Evolutionary conservation across 306 rosid species (phyloP).

Genomic region (Fagus crenata): DNA sequence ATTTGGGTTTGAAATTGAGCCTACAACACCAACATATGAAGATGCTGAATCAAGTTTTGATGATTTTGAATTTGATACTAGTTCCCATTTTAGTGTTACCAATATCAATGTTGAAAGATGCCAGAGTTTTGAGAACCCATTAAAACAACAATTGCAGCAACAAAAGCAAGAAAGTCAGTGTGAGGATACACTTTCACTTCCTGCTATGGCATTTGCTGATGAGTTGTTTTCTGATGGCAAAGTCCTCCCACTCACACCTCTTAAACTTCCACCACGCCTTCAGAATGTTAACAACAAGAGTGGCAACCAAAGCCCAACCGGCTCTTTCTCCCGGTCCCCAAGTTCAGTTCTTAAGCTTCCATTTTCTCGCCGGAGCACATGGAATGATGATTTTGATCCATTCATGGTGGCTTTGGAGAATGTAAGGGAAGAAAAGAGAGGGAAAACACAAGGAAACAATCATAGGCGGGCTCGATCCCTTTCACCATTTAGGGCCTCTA

Average conservation of each 20-base stretch:
- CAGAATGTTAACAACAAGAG: conserved; percentile 16
- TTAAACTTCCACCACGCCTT: conserved; percentile 85
- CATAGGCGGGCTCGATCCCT: conserved; percentile 46
- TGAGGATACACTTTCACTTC: conserved; percentile 35
- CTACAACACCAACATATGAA: conserved; percentile 43
- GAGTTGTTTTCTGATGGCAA: conserved; percentile 74
- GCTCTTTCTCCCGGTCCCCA: conserved; percentile 49
- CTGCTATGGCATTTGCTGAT: conserved; percentile 74
- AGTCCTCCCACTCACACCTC: conserved; percentile 64
- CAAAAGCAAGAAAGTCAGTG: conserved; percentile 8
- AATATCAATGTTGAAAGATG: conserved; percentile 8
- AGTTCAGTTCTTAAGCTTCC: conserved; percentile 38
- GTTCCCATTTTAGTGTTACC: conserved; percentile 36
- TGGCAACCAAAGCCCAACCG: conserved; percentile 26
- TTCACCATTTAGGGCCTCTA: conserved; percentile 36
- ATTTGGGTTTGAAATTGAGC: conserved; percentile 35
- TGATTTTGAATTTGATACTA: conserved; percentile 67
- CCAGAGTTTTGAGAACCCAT: conserved; percentile 16
- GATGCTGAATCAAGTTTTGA: conserved; percentile 45
- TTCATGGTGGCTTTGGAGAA: conserved; percentile 68
- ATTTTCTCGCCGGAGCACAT: conserved; percentile 35
- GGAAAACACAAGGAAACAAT: conserved; percentile 30
- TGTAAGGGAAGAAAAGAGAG: conserved; percentile 51
- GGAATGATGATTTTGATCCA: conserved; percentile 90
- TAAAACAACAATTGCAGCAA: conserved; percentile 4